These are phyloP conservation scores for Nothophytophthora sp. DNA, from an alignment of 352 stramenopile species.

Conservation along the genomic window DNA sequence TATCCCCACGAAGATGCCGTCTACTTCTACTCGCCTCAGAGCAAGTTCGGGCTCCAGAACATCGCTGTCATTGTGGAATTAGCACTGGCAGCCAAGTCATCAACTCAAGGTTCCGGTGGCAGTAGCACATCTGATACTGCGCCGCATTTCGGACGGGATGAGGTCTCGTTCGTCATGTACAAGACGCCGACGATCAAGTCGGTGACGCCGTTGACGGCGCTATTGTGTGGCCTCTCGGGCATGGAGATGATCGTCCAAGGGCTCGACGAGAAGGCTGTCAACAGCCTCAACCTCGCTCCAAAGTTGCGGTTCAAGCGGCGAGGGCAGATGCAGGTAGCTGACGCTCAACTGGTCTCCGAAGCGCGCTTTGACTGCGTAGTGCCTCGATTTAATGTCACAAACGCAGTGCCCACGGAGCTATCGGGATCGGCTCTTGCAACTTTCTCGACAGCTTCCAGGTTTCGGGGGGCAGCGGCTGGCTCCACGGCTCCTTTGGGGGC, in stretches of 20 bases:
- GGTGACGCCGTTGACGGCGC: conserved; percentile 32
- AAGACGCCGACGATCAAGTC: conserved; percentile 58
- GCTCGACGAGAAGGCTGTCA: conserved; percentile 53
- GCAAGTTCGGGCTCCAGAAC: conserved; percentile 73
- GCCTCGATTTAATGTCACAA: conserved; percentile 66
- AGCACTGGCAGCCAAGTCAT: conserved; percentile 18
- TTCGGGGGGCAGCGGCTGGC: conserved; percentile 2
- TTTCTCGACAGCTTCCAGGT: conserved; percentile 7
- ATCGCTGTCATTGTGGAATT: conserved; percentile 62
- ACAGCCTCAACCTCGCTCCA: conserved; percentile 36
- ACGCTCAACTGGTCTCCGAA: conserved; percentile 44
- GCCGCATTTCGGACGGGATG: conserved; percentile 56
- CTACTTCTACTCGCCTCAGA: conserved; percentile 80
- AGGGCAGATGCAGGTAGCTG: conserved; percentile 75
- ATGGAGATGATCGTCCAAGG: conserved; percentile 64
- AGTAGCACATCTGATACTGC: not conserved
- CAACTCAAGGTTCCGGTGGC: not conserved
- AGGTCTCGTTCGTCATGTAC: conserved; percentile 75
- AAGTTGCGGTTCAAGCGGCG: conserved; percentile 66
- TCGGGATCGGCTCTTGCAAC: conserved; percentile 10
- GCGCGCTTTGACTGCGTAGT: conserved; percentile 49
- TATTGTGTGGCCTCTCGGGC: conserved; percentile 50
- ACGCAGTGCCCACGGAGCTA: conserved; percentile 40
- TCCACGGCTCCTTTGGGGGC: not conserved
- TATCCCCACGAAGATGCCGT: conserved; percentile 63